Evolutionary conservation across 2,329 filamentous ascomycete species (phyloP), one percentile per base, ranked within the genome.

Genomic region (Simplicillium aogashimaense): DNA sequence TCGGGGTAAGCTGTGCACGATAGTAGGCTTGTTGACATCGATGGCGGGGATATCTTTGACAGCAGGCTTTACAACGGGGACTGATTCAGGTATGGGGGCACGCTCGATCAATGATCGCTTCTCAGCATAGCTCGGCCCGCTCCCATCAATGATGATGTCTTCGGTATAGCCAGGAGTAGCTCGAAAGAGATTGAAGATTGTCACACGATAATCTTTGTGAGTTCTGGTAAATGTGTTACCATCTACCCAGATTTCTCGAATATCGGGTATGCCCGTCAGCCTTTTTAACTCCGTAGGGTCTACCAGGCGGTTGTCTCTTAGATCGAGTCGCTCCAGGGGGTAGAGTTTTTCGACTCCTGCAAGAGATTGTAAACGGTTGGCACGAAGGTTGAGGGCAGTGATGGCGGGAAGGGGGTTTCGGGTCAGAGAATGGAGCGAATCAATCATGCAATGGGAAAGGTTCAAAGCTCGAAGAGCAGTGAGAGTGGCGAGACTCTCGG

Each of bases 371-470:
- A 98, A 73, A 35, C 89, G 80, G 58, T 98, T 98, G 37, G 79
- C 86, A 42, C 90, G 81, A 41, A 98, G 74, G 54, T 97, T 97
- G 42, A 98, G 69, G 1, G 89, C 89, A 2, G 86, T 94, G 46
- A 98, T 95, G 15, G 92, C 90, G 20, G 92, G 90, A 5, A 98
- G 72, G 11, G 92, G 87, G 53, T 83, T 92, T 47, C 84, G 80
- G 2, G 81, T 81, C 33, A 98, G 69, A 2, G 90, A 95, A 53
- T 94, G 85, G 41, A 98, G 70, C 13, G 88, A 92, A 51, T 90
- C 86, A 47, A 98, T 97, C 89, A 97, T 95, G 70, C 90, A 97
- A 53, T 94, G 85, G 4, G 90, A 94, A 18, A 98, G 71, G 53
- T 98, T 97, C 40, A 98, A 67, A 17, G 92, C 89, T 47, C 89